Percentiles rank a stretch among this genome's conserved stretches.
Evolutionary conservation across 1,284 basidiomycete genomes (phyloP).

Genomic region (Leccinum fuscescens): DNA sequence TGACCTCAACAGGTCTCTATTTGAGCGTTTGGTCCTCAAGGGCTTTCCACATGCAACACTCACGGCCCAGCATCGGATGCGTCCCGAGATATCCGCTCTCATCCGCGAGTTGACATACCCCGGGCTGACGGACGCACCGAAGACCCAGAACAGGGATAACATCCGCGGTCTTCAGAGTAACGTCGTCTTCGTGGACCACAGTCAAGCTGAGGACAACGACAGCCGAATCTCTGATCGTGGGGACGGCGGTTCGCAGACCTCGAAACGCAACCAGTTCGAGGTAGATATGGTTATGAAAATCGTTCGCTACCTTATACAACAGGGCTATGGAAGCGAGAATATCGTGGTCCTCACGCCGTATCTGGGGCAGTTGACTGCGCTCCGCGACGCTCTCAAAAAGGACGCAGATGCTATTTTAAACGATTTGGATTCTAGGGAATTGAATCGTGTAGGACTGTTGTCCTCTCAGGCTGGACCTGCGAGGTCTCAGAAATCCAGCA

Average conservation of each 20-base stretch:
- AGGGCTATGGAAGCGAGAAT: conserved; percentile 59
- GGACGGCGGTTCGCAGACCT: conserved; percentile 48
- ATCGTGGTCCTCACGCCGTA: conserved; percentile 69
- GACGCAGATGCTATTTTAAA: conserved; percentile 59
- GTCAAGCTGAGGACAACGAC: conserved; percentile 49
- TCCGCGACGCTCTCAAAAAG: conserved; percentile 43
- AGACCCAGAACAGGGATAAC: conserved; percentile 46
- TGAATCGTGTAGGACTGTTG: conserved; percentile 18
- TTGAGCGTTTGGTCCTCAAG: conserved; percentile 60
- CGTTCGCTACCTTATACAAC: conserved; percentile 60
- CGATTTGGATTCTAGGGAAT: conserved; percentile 50
- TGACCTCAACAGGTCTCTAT: conserved; percentile 62
- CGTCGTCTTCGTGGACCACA: conserved; percentile 60
- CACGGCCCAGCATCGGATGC: conserved; percentile 63
- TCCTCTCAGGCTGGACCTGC: conserved; percentile 34
- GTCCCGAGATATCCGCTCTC: conserved; percentile 62
- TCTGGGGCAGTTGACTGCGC: conserved; percentile 55
- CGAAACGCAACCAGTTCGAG: conserved; percentile 60
- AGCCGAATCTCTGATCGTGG: conserved; percentile 39
- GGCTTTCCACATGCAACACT: conserved; percentile 60
- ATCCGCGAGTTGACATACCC: conserved; percentile 64
- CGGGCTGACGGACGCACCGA: conserved; percentile 53
- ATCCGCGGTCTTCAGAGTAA: conserved; percentile 54
- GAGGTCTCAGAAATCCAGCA: conserved; percentile 34
- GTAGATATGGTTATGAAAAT: conserved; percentile 62